Base-by-base conservation (phyloP, 169 alveolate species). In the Plasmodium malariae region DNA sequence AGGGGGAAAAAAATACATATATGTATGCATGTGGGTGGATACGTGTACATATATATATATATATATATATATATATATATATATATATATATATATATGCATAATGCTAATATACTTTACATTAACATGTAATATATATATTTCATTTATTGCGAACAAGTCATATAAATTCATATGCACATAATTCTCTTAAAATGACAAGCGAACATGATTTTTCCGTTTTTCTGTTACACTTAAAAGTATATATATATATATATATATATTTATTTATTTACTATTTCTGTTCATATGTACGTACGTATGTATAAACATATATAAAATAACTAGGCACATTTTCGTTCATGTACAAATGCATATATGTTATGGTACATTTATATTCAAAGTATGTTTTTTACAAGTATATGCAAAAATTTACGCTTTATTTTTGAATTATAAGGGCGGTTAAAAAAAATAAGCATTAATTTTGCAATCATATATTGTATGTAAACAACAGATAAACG, bases 71-170 rank as follows among this genome's bases (percentile, higher is more conserved):
- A 26, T 21, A 26, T 37, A 32, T 45, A 54, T 72, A 36, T 68
- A 48, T 71, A 63, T 74, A 45, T 51, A 21, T 45, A 5, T 63
- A 59, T 59, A 48, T 48, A 48, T 48, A 48, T 48, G 24, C 24
- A 59, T 57, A 19, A 59, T 59, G 45, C 12, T 21, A 30, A 26
- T 26, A n/a, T 28, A 17, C 6, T 21, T 17, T 21, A 24, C 26
- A 26, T 4, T 2, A 21, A 2, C 3, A 59, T 26, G 1, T 59
- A 7, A 26, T 59, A 14, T 59, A 59, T 26, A 19, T 14, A 17
- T 45, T 48, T 21, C 24, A 26, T 21, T n/a, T 59, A 59, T 24
- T 59, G 12, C 12, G 12, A 24, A 59, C 0, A 28, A 59, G 28
- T 14, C n/a, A 1, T 48, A 48, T 59, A 59, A 6, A 26, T 59